Conservation (phyloP, 2,329 filamentous ascomycete genomes). For the Chaetomium sp. region DNA sequence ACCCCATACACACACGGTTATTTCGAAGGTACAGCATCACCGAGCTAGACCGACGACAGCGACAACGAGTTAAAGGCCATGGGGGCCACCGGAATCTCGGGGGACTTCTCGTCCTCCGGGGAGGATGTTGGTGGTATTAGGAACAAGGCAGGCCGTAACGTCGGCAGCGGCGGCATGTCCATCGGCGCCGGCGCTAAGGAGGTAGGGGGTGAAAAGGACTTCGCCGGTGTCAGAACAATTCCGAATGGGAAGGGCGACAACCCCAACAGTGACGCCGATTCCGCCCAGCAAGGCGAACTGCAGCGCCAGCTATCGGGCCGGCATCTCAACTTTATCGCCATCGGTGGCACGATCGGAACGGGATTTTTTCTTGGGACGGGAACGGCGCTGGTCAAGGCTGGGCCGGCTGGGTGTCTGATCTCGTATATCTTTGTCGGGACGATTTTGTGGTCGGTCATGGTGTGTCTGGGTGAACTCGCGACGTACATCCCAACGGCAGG, state of each 20-base stretch:
- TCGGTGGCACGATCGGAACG: slow-evolving; percentile 62
- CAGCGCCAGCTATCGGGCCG: slow-evolving; percentile 26
- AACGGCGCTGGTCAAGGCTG: slow-evolving; percentile 53
- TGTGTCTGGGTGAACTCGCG: slow-evolving; percentile 64
- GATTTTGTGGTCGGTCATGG: slow-evolving; percentile 72
- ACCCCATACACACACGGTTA: too few species aligned
- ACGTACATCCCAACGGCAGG: slow-evolving; percentile 71
- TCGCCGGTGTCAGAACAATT: background rate
- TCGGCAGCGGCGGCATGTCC: slow-evolving; percentile 1
- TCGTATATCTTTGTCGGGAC: slow-evolving; percentile 64
- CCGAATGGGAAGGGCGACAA: slow-evolving; percentile 1
- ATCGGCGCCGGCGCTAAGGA: too few species aligned
- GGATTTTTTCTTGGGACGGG: slow-evolving; percentile 67
- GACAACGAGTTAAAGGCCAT: background rate
- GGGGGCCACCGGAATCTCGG: slow-evolving; percentile 7
- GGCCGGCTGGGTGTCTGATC: slow-evolving; percentile 60
- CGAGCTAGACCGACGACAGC: too few species aligned
- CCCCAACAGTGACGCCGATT: slow-evolving; percentile 8
- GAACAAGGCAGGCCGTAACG: background rate
- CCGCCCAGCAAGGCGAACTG: slow-evolving; percentile 18
- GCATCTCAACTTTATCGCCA: slow-evolving; percentile 46
- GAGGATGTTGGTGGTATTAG: background rate
- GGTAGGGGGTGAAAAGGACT: too few species aligned
- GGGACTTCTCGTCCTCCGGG: slow-evolving; percentile 8
- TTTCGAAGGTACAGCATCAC: too few species aligned